These are phyloP conservation scores for Sclerotinia sclerotiorum DNA, from an alignment of 2,329 filamentous ascomycete species.

Conservation along the genomic window DNA sequence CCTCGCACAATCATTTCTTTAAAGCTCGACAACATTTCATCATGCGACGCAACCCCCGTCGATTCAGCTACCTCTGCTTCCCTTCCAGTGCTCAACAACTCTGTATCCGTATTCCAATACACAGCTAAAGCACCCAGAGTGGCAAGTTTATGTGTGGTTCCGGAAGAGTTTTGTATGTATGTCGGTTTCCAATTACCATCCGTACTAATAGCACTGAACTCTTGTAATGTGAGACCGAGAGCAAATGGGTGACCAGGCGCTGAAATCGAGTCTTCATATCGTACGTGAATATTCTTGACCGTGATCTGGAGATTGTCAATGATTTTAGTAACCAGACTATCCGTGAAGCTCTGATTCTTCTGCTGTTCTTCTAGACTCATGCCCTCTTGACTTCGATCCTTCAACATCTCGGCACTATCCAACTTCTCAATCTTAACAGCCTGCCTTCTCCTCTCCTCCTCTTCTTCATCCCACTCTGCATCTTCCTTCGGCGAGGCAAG, in stretches of 20 bases:
- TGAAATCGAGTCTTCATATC: constrained; percentile 96
- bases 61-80: constrained; percentile 61
- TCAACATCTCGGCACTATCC: constrained; percentile 91
- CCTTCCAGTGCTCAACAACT: constrained; percentile 77
- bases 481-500: constrained; percentile 95
- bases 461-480: constrained; percentile 86
- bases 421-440: constrained; percentile 99
- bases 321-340: constrained; percentile 92
- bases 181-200: constrained; percentile 93
- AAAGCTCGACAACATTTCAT: constrained; percentile 75
- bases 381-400: constrained; percentile 88
- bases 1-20: constrained; percentile 75
- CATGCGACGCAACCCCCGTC: constrained; percentile 65
- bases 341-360: constrained; percentile 96
- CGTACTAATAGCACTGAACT: constrained; percentile 96
- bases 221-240: constrained; percentile 85
- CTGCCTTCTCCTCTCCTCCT: constrained; percentile 83
- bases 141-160: constrained; percentile 88
- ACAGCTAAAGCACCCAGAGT: constrained; percentile 85
- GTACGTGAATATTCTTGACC: constrained; percentile 96
- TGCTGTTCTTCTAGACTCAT: constrained; percentile 94
- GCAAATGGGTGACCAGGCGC: constrained; percentile 94
- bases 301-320: constrained; percentile 98
- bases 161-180: constrained; percentile 84
- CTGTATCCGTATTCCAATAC: constrained; percentile 97